A percentile compares a stretch with the other conserved stretches of the same genome.
Conservation (phyloP, 495 filamentous ascomycete genomes). For the Penicillium odoratum region DNA sequence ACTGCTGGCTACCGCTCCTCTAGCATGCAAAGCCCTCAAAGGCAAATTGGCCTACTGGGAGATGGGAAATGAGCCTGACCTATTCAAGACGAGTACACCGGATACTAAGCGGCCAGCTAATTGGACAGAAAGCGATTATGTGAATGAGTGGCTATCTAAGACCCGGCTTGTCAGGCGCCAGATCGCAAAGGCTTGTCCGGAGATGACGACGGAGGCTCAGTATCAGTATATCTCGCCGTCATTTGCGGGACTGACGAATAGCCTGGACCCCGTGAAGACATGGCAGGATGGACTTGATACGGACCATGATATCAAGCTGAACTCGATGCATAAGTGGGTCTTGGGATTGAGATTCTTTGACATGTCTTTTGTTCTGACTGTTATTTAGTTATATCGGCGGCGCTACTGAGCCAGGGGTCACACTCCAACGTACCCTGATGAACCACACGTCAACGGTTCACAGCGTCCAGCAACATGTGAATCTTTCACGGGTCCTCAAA, state of each 20-base stretch:
- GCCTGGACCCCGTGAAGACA: slow-evolving; percentile 48
- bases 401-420: slow-evolving; percentile 61
- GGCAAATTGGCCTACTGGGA: slow-evolving; percentile 57
- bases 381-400: slow-evolving; percentile 61
- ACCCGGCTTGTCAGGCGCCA: slow-evolving; percentile 49
- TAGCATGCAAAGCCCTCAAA: slow-evolving; percentile 60
- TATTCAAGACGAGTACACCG: slow-evolving; percentile 56
- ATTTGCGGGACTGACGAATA: slow-evolving; percentile 57
- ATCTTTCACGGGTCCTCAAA: slow-evolving; percentile 43
- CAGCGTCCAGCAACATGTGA: slow-evolving; percentile 48
- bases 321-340: slow-evolving; percentile 65
- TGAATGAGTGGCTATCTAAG: slow-evolving; percentile 61
- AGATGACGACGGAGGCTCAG: slow-evolving; percentile 36
- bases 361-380: slow-evolving; percentile 2
- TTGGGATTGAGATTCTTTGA: not conserved
- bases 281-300: slow-evolving; percentile 55
- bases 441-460: slow-evolving; percentile 60
- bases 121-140: slow-evolving; percentile 60
- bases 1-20: slow-evolving; percentile 53
- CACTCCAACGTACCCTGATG: slow-evolving; percentile 63
- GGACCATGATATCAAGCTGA: slow-evolving; percentile 51
- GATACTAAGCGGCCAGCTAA: slow-evolving; percentile 50
- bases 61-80: slow-evolving; percentile 69
- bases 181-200: slow-evolving; percentile 53
- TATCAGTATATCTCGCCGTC: slow-evolving; percentile 61